Evolutionary conservation across 2,329 filamentous ascomycete species (phyloP).

Genomic region (Zopfia rhizophila): DNA sequence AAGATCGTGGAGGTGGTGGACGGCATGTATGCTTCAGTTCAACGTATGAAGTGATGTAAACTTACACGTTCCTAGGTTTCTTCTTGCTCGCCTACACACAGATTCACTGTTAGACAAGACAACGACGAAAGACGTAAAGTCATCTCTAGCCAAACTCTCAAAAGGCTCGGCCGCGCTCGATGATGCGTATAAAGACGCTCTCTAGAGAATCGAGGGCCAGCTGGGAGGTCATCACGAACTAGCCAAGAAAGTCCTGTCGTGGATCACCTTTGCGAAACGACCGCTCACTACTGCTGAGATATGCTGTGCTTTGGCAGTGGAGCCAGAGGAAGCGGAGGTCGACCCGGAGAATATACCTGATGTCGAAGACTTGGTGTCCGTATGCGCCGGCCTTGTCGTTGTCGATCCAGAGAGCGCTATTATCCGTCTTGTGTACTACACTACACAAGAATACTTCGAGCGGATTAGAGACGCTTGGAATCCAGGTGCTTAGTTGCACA

Average conservation of each 20-base stretch:
- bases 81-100: constrained; percentile 51
- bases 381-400: constrained; percentile 39
- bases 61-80: too few relatives aligned
- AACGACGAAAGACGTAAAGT: constrained; percentile 44
- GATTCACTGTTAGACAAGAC: constrained; percentile 41
- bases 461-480: constrained; percentile 28
- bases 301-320: constrained; percentile 9
- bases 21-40: constrained; percentile 22
- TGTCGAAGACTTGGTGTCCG: constrained; percentile 11
- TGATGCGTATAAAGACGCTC: constrained; percentile 53
- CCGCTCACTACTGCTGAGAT: constrained; percentile 10
- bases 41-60: constrained; percentile 1
- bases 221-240: constrained; percentile 37
- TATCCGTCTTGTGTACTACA: constrained; percentile 32
- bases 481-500: constrained; percentile 23
- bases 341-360: constrained; percentile 6
- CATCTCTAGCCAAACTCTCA: constrained; percentile 41
- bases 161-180: constrained; percentile 45
- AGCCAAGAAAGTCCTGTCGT: constrained; percentile 40
- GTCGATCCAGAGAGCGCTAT: constrained; percentile 34
- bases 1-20: constrained; percentile 12
- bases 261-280: constrained; percentile 10
- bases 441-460: constrained; percentile 33
- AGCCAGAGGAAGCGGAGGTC: constrained; percentile 1
- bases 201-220: constrained; percentile 56